These are phyloP conservation scores for Torulaspora microellipsoides DNA, from an alignment of 805 yeast genomes.

Conservation along the genomic window DNA sequence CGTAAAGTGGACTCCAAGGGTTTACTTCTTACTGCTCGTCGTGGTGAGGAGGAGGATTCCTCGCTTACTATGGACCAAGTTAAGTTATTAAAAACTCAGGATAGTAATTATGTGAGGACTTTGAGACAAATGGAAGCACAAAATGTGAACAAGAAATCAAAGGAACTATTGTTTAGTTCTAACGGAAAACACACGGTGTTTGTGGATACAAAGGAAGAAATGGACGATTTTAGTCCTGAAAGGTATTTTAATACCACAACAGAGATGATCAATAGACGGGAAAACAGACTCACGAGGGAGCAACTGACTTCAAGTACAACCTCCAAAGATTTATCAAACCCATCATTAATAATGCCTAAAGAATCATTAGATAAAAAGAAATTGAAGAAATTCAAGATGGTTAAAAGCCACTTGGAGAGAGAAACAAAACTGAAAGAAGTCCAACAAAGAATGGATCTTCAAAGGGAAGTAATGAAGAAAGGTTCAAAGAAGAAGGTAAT, in stretches of 20 bases:
- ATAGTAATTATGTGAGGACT: slow-evolving; percentile 77
- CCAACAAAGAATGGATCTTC: slow-evolving; percentile 67
- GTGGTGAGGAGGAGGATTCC: slow-evolving; percentile 41
- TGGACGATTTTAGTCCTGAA: slow-evolving; percentile 58
- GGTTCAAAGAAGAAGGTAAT: slow-evolving; percentile 78
- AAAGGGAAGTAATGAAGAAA: slow-evolving; percentile 83
- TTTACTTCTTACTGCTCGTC: slow-evolving; percentile 57
- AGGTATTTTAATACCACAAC: slow-evolving; percentile 67
- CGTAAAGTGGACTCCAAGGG: slow-evolving; percentile 68
- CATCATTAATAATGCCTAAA: slow-evolving; percentile 29
- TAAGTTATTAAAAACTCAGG: slow-evolving; percentile 83
- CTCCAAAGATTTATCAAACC: slow-evolving; percentile 8
- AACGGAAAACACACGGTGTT: slow-evolving; percentile 79
- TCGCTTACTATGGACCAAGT: slow-evolving; percentile 67
- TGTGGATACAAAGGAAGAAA: slow-evolving; percentile 59
- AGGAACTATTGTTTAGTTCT: slow-evolving; percentile 47
- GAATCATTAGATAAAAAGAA: slow-evolving; percentile 49
- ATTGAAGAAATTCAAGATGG: slow-evolving; percentile 52
- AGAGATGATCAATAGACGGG: slow-evolving; percentile 55
- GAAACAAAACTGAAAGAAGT: slow-evolving; percentile 63
- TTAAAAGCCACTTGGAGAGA: slow-evolving; percentile 65
- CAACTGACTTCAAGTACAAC: slow-evolving; percentile 48
- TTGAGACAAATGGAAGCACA: slow-evolving; percentile 63
- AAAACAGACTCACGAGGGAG: slow-evolving; percentile 61
- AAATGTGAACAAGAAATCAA: slow-evolving; percentile 51